Base-by-base conservation (phyloP, 495 filamentous ascomycete genomes). In the Melanomma pulvis-pyrius region DNA sequence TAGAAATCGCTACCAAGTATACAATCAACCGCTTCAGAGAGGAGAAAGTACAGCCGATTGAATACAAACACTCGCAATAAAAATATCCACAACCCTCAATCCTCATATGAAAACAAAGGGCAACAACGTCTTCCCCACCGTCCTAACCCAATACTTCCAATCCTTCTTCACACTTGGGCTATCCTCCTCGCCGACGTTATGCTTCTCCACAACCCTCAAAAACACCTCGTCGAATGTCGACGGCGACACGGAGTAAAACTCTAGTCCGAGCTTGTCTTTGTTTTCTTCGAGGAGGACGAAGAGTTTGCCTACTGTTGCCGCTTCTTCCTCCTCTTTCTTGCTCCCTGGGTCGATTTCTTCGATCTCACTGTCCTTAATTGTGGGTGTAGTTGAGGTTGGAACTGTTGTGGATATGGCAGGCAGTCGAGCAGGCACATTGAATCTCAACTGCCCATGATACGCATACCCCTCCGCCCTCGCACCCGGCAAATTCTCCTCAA, bases 171-270 rank as follows among this genome's bases (percentile, higher is more conserved):
- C 47, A 17, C 8, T 56, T 15, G 58, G 36, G 1, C 13, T 24
- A 60, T 90, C 88, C 78, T 93, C 91, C 76, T 96, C 92, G 57
- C 82, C 76, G 1, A 96, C 84, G 76, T 91, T 84, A 74, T 93
- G 88, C 74, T 83, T 82, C 19, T 86, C 85, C 0, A 94, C 90
- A 65, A 96, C 92, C 41, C 78, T 85, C 78, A 96, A 77, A 76
- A 96, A 96, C 0, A 96, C 91, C 79, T 94, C 89, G 76, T 96
- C 92, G 62, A 96, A 80, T 34, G 90, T 93, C 53, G 90, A 92
- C 65, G 89, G 90, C 50, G 83, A 88, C 67, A 93, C 89, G 49
- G 87, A 89, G 73, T 90, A 96, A 73, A 91, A 89, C 78, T 90
- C 87, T 28, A 94, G 80, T 0, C 90, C 88, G 48, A 93, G 71